Evolutionary conservation across 1,139 yeast species (phyloP).

Genomic region (Yamadazyma sp.): DNA sequence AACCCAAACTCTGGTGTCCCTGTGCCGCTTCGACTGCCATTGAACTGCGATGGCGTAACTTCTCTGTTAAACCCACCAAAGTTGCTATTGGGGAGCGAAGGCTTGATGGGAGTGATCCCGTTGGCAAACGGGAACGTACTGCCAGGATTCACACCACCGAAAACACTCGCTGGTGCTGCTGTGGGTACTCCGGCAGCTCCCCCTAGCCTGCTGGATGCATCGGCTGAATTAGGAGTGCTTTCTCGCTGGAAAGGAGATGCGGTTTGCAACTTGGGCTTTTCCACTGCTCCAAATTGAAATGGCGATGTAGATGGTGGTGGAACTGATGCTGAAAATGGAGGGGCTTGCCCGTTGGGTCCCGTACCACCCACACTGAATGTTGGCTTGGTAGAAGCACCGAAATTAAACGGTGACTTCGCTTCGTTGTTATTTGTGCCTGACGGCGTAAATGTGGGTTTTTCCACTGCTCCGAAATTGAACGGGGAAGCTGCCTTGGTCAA

Average conservation of each 20-base stretch:
- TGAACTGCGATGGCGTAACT: slow-evolving; percentile 9
- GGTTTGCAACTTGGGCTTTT: slow-evolving; percentile 4
- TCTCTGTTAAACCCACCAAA: slow-evolving; percentile 9
- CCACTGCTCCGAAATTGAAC: slow-evolving; percentile 12
- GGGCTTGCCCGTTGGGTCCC: slow-evolving; percentile 4
- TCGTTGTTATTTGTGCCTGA: neutral
- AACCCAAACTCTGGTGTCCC: slow-evolving; percentile 15
- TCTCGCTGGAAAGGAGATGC: slow-evolving; percentile 2
- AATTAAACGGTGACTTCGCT: slow-evolving; percentile 12
- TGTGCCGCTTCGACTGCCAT: slow-evolving; percentile 14
- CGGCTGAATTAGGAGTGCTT: no score
- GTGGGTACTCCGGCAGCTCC: neutral
- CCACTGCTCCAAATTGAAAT: slow-evolving; percentile 11
- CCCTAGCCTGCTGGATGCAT: no score
- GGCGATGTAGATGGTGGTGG: slow-evolving; percentile 3
- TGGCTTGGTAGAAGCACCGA: slow-evolving; percentile 15
- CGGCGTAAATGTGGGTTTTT: slow-evolving; percentile 10
- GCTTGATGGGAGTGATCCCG: slow-evolving; percentile 16
- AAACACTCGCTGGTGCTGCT: neutral
- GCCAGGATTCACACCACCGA: neutral
- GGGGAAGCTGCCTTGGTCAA: slow-evolving; percentile 2
- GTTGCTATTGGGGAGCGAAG: neutral
- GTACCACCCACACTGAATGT: slow-evolving; percentile 13
- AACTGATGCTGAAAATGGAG: slow-evolving; percentile 7
- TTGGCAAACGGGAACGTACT: slow-evolving; percentile 11